Base-by-base conservation (phyloP, 1,284 basidiomycete genomes). In the Cryptococcus neoformans region DNA sequence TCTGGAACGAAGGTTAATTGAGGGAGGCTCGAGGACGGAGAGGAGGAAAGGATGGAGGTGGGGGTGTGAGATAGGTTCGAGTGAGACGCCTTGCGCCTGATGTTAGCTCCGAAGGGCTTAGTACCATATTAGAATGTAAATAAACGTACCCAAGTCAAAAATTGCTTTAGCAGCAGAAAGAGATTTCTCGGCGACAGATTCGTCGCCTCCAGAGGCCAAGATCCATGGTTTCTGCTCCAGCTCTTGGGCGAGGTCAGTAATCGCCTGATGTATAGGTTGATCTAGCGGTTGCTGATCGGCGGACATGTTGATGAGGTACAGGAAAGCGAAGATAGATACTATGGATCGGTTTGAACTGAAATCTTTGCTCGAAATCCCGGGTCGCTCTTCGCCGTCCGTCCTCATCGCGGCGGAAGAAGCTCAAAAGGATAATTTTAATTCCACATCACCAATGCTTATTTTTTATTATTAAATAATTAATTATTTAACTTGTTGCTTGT, bases 101-200 rank as follows among this genome's bases (percentile, higher is more conserved):
- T 6, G 14, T 12, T 12, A 44, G 17, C 8, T 28, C 45, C n/a
- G 11, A 46, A 11, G 11, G 17, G n/a, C 45, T 14, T 46, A 16
- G n/a, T 17, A 14, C n/a, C 17, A 11, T 46, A 21, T 10, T 11
- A 11, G n/a, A 10, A 14, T 52, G 9, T n/a, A n/a, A 38, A 44
- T 36, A 38, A 52, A 52, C 87, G 64, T 71, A 92, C 91, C 87
- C 39, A 88, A 78, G 73, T 93, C 88, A 64, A 92, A 94, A 28
- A 91, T 78, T 68, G 83, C 85, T 79, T 91, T 90, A 37, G 87
- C 79, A 10, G 87, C 89, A 53, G 79, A 70, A 46, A 92, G 78
- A 16, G 90, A 87, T 54, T 83, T 81, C 49, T 77, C 68, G 21
- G 83, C 81, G 38, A 91, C 79, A 46, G 83, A 81, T 41, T 78